Base-by-base conservation (phyloP, 306 rosid species). In the Arachis stenosperma region DNA sequence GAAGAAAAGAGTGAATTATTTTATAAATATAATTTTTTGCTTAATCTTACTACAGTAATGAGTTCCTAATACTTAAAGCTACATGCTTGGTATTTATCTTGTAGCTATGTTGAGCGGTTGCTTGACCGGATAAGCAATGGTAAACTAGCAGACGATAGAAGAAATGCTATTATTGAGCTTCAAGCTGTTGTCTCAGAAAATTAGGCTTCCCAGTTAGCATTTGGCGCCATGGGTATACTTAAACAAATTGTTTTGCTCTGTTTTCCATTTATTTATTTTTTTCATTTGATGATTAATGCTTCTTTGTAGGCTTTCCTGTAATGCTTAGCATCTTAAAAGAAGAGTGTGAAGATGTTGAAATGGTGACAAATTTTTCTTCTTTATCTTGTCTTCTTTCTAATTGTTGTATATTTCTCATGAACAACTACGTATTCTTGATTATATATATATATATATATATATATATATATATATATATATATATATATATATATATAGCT, bases 91-190 rank as follows among this genome's bases (percentile, higher is more conserved):
- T 69, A n/a, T 74, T 15, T 80, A 71, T 36, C 9, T 61, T 70
- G 61, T 56, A 94, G 97, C 81, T 89, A 93, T 47, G 88, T 93
- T 51, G 97, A 90, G 73, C 90, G 97, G 42, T 88, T 93, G 84
- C 93, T 93, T 59, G 96, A 88, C 74, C 92, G 97, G 36, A 85
- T 93, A 71, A 93, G 87, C 92, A 93, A 93, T 78, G 98, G 98
- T 43, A 87, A 93, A 80, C 80, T 90, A 63, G 82, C 93, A 2
- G 98, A 93, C 53, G 98, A 93, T 60, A 81, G 97, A 82, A 93
- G 97, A 74, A 80, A 81, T 75, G 98, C 98, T 70, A 82, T 90
- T 82, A 79, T 81, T 4, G 97, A 93, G 83, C 97, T 93, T 81
- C 98, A 87, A 83, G 87, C 96, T 67, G 79, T 93, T 77, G 97